These are phyloP conservation scores for Mycena maculata DNA, from an alignment of 768 basidiomycete species.

Conservation along the genomic window DNA sequence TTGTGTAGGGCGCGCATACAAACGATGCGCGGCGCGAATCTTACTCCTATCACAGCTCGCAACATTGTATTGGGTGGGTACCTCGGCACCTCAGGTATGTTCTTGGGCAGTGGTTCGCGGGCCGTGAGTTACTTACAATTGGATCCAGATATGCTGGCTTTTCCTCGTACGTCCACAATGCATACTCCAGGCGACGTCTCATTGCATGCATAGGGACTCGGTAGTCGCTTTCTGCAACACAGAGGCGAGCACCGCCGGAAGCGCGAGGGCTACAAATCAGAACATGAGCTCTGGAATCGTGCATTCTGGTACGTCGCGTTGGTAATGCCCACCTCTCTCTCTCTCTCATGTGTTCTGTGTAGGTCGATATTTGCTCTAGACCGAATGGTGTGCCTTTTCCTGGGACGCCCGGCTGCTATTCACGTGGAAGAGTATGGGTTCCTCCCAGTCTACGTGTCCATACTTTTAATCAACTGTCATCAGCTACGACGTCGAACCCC, in stretches of 20 bases:
- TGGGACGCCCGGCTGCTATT: constrained; percentile 65
- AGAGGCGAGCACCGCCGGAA: constrained; percentile 62
- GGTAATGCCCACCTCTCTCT: background rate
- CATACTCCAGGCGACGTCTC: background rate
- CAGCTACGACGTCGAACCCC: constrained; percentile 65
- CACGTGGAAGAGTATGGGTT: constrained; percentile 62
- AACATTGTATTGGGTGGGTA: constrained; percentile 50
- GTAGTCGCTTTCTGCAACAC: constrained; percentile 64
- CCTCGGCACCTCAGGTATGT: constrained; percentile 54
- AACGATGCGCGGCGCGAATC: background rate
- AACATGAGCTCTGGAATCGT: constrained; percentile 65
- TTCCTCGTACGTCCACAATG: constrained; percentile 13
- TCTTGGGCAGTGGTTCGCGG: constrained; percentile 32
- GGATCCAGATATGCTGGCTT: constrained; percentile 55
- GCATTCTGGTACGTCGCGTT: constrained; percentile 48
- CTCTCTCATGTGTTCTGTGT: background rate
- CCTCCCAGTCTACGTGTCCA: background rate
- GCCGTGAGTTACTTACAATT: constrained; percentile 47
- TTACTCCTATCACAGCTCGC: constrained; percentile 45
- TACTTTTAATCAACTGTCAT: background rate
- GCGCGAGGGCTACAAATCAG: constrained; percentile 42
- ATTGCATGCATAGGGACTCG: constrained; percentile 44
- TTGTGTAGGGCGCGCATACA: constrained; percentile 50
- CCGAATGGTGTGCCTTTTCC: constrained; percentile 43
- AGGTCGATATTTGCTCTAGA: constrained; percentile 50